Evolutionary conservation across 2,329 filamentous ascomycete genomes (phyloP), one percentile per base, ranked within the genome.

Genomic region (Ophiostoma sp.): DNA sequence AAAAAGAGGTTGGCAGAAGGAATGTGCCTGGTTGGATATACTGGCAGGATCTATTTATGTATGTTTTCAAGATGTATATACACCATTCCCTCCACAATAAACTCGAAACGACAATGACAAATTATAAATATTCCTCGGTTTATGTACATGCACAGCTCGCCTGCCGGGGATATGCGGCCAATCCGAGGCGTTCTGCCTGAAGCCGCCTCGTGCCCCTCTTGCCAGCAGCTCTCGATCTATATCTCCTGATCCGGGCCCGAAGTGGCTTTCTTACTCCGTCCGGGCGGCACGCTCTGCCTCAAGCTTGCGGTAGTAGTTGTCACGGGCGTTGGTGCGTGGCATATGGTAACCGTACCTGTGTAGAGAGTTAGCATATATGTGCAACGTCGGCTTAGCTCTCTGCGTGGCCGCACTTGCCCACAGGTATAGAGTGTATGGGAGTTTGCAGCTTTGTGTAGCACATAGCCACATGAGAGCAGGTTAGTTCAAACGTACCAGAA

Each of bases 261-360:
- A 8, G 40, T 47, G n/a, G 42, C 42, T 4, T 40, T 12, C 41
- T 41, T 42, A 64, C 16, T 52, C 45, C 45, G 44, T 52, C 70
- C 68, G 68, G 7, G 76, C 78, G 68, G 83, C 83, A 69, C 84
- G 84, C 78, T 85, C 77, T 74, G 81, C 80, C 80, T 87, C 85
- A 71, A 86, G 78, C 78, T 85, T 81, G 78, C 77, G 77, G 81
- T 87, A 87, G 82, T 81, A 82, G 77, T 78, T 78, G 78, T 87
- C 85, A 76, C 85, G 85, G 72, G 80, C 81, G 75, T 81, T 77
- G 75, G 83, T 86, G 77, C 85, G 84, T 73, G 85, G 85, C 75
- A 86, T 79, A 80, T 87, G 85, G 80, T 76, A 87, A 77, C 85
- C 85, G 81, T 87, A 85, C 85, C 85, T 87, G 72, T 72, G 68